phyloP scores from a whole-genome alignment of 345 rosid species.

The Hibiscus syriacus region DNA sequence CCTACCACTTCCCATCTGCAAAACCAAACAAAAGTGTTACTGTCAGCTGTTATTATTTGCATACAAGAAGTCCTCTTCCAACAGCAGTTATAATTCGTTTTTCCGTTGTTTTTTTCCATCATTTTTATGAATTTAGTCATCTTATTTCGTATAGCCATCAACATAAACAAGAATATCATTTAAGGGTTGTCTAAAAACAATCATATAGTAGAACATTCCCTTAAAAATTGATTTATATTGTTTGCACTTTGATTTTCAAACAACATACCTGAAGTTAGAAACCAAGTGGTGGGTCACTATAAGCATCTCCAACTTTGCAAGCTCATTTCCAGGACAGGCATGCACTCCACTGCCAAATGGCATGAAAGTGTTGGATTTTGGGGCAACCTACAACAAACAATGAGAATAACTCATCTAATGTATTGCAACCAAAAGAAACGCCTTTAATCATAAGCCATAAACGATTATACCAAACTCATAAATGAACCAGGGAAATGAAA shows the following conservation, averaged over 20 bases:
- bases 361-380: slow-evolving; percentile 58
- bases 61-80: background rate
- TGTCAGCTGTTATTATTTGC: slow-evolving; percentile 9
- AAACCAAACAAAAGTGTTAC: slow-evolving; percentile 14
- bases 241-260: background rate
- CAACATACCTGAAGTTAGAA: slow-evolving; percentile 53
- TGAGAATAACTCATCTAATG: background rate
- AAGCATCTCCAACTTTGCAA: slow-evolving; percentile 78
- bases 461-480: background rate
- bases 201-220: background rate
- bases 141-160: background rate
- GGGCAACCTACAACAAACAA: slow-evolving; percentile 32
- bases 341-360: slow-evolving; percentile 76
- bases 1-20: slow-evolving; percentile 74
- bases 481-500: no score
- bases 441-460: background rate
- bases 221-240: background rate
- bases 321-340: slow-evolving; percentile 75
- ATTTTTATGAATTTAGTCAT: background rate
- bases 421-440: background rate
- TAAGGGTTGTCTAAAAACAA: background rate
- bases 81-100: background rate
- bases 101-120: background rate
- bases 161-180: slow-evolving; percentile 1
- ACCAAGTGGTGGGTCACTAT: slow-evolving; percentile 51